Evolutionary conservation across 2,329 filamentous ascomycete species (phyloP), one percentile per base, ranked within the genome.

Genomic region (Aureobasidium lini): DNA sequence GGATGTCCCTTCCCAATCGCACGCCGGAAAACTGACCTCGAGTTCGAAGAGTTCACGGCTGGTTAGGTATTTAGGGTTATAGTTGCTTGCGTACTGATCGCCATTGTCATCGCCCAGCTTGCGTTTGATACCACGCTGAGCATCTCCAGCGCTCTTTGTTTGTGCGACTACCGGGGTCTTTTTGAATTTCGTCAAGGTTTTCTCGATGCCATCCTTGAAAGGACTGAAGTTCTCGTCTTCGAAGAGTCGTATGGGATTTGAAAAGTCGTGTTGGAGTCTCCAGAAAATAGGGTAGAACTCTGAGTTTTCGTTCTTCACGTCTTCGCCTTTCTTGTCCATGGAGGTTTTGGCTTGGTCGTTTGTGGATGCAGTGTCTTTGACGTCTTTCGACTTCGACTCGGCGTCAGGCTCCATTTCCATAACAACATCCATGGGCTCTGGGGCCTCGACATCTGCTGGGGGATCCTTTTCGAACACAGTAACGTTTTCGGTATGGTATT

Each of bases 1-100:
- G 34, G n/a, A 13, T n/a, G 23, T 23, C 23, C 23, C 13, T 49
- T 34, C 31, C 18, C 50, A 61, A 34, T 28, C 13, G 13, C 36
- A 39, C 11, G 6, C 15, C 7, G n/a, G n/a, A 58, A 28, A 52
- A 68, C 76, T 62, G 79, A 90, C 88, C 81, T 99, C 94, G 47
- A 99, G 83, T 67, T 95, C 90, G 72, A 99, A 99, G 1, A 99
- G 79, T 71, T 99, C 95, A 64, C 88, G 84, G 72, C 92, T 97
- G n/a, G 94, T 99, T 16, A 99, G 81, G 71, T 99, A 99, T 70
- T 97, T 99, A 1, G 95, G 93, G 68, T 99, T 99, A 75, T 96
- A 97, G 28, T 84, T 86, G 68, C 84, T 85, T 58, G 84, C 81
- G 52, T 83, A 79, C 7, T 83, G 82, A 54, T 84, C 80, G 43